Evolutionary conservation across 441 rosid genomes (phyloP).

Genomic region (Bocquillonia castaneifolia): DNA sequence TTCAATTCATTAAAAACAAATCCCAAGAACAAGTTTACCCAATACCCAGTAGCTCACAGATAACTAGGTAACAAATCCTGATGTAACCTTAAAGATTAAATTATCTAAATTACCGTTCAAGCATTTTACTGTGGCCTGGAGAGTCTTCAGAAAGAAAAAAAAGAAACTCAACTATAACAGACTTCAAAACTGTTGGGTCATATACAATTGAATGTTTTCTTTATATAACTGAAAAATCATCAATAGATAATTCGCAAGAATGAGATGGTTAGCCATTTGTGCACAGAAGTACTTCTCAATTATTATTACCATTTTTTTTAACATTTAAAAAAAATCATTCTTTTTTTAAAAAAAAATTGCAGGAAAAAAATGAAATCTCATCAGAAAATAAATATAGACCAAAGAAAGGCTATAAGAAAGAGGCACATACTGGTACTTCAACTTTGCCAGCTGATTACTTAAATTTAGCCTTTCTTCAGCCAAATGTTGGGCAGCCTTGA

Average conservation of each 20-base stretch:
- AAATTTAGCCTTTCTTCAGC: conserved; percentile 92
- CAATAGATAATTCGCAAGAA: not conserved
- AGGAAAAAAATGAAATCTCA: not conserved
- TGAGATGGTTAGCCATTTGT: not conserved
- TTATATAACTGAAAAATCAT: not conserved
- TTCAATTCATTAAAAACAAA: not conserved
- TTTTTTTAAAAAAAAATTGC: not conserved
- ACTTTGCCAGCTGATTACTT: conserved; percentile 91
- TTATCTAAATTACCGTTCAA: not conserved
- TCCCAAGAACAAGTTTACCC: not conserved
- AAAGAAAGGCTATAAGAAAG: conserved; percentile 19
- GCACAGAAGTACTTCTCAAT: not conserved
- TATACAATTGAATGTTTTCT: conserved; percentile 2
- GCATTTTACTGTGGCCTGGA: not conserved
- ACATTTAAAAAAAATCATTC: too few relatives aligned
- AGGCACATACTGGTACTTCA: conserved; percentile 90
- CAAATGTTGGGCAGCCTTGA: conserved; percentile 80
- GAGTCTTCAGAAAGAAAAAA: not conserved
- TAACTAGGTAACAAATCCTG: not conserved
- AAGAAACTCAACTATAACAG: not conserved
- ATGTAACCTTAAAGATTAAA: not conserved
- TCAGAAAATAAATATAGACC: not conserved
- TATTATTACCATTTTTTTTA: too few relatives aligned
- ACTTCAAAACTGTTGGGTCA: conserved; percentile 7
- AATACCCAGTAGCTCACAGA: not conserved